A percentile compares a stretch with the other conserved stretches of the same genome.
Conservation (phyloP, 495 filamentous ascomycete species). For the Rostrohypoxylon terebratum region DNA sequence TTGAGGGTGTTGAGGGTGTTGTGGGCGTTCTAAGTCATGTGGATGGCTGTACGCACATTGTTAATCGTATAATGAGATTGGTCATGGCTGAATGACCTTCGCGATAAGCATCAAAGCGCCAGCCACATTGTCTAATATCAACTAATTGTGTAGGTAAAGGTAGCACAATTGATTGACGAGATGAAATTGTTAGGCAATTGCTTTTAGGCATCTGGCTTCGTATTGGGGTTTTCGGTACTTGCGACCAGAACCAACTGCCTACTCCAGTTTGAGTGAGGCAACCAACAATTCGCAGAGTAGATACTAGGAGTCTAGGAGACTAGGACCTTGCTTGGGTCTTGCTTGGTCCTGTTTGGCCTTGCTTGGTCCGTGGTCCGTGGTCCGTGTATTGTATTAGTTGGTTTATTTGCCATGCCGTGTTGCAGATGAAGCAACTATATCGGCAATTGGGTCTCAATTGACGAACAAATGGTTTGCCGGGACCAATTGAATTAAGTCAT, state of each 20-base stretch:
- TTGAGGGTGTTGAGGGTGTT: background rate
- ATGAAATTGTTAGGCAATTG: slow-evolving; percentile 33
- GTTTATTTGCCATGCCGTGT: slow-evolving; percentile 19
- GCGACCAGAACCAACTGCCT: slow-evolving; percentile 18
- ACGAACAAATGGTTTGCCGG: slow-evolving; percentile 13
- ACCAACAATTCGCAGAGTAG: slow-evolving; percentile 3
- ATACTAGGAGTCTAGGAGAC: no score
- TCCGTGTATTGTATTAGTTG: no score
- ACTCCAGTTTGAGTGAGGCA: slow-evolving; percentile 32
- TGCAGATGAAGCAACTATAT: slow-evolving; percentile 24
- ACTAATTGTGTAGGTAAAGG: slow-evolving; percentile 15
- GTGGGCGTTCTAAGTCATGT: slow-evolving; percentile 20
- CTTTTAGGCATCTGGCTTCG: slow-evolving; percentile 40
- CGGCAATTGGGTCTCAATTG: slow-evolving; percentile 43
- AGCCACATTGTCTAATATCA: slow-evolving; percentile 25
- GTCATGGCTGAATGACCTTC: slow-evolving; percentile 1
- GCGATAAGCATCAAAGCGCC: slow-evolving; percentile 26
- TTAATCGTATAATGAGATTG: slow-evolving; percentile 10
- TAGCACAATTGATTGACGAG: slow-evolving; percentile 22
- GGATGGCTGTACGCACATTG: slow-evolving; percentile 19
- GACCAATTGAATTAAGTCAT: slow-evolving; percentile 32
- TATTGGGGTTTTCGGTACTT: slow-evolving; percentile 33
- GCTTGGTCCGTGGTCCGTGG: slow-evolving; percentile 3
- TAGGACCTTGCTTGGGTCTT: no score
- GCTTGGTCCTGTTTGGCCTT: background rate